phyloP scores from a whole-genome alignment of 495 filamentous ascomycete genomes.

The Annulohypoxylon bovei region DNA sequence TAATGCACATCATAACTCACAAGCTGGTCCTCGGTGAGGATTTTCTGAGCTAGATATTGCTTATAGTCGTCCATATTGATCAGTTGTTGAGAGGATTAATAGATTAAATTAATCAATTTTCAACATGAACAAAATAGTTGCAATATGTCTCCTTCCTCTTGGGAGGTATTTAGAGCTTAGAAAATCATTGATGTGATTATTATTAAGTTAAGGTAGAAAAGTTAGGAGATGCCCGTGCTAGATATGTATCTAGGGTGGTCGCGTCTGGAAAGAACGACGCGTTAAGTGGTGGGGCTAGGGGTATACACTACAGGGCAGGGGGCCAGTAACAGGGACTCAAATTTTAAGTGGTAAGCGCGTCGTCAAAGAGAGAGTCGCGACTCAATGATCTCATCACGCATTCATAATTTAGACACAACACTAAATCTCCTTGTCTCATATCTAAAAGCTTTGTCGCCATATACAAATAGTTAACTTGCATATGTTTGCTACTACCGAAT shows the following conservation, averaged over 20 bases:
- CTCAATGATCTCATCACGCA: slow-evolving; percentile 36
- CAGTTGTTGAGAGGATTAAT: not conserved
- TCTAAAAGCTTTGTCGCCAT: not conserved
- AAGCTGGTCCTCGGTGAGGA: slow-evolving; percentile 79
- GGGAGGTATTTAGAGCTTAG: too few species aligned
- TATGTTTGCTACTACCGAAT: not conserved
- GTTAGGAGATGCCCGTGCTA: slow-evolving; percentile 1
- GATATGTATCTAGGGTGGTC: slow-evolving; percentile 6
- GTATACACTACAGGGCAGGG: not conserved
- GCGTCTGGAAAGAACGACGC: slow-evolving; percentile 40
- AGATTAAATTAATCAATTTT: not conserved
- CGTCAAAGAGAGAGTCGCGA: slow-evolving; percentile 18
- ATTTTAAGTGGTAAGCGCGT: slow-evolving; percentile 29
- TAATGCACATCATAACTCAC: slow-evolving; percentile 58
- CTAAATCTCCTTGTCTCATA: not conserved
- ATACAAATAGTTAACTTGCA: not conserved
- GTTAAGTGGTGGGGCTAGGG: slow-evolving; percentile 48
- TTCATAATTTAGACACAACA: not conserved
- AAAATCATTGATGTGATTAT: not conserved
- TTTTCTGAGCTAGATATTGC: slow-evolving; percentile 75
- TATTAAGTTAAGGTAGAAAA: not conserved
- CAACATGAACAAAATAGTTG: not conserved
- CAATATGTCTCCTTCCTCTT: not conserved
- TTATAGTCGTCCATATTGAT: slow-evolving; percentile 67
- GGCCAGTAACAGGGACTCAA: slow-evolving; percentile 13